Conservation (phyloP, 192 early-diverging fungal genomes). For the Backusella parvicylindrica region DNA sequence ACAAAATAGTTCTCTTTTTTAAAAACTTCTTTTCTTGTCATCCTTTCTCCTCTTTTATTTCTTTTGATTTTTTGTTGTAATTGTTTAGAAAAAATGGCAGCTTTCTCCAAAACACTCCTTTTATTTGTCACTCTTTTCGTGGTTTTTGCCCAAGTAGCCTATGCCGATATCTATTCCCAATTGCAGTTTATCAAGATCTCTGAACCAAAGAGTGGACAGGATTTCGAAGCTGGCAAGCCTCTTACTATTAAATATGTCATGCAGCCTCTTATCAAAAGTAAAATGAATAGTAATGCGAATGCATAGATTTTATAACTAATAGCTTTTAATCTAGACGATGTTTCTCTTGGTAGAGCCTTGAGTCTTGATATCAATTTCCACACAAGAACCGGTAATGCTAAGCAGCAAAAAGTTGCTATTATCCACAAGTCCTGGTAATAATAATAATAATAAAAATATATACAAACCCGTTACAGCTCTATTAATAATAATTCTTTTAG, state of each 20-base stretch:
- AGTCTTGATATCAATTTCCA: constrained; percentile 31
- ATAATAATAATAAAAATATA: too few species aligned
- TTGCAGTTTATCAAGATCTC: constrained; percentile 37
- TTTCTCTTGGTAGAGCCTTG: constrained; percentile 24
- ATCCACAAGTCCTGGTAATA: constrained; percentile 13
- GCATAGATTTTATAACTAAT: background rate
- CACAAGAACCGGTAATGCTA: constrained; percentile 22
- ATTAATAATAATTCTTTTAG: constrained; percentile 2
- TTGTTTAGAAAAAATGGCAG: background rate
- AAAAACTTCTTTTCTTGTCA: background rate
- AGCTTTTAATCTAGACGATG: constrained; percentile 6
- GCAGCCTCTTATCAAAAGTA: constrained; percentile 35
- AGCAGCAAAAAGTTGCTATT: constrained; percentile 17
- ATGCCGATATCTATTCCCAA: constrained; percentile 25
- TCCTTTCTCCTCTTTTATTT: background rate
- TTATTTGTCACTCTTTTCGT: constrained; percentile 4
- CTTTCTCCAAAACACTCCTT: constrained; percentile 1
- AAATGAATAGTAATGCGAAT: background rate
- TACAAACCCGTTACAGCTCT: background rate
- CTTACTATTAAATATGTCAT: constrained; percentile 29
- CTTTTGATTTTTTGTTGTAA: background rate
- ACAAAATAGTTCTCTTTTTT: background rate
- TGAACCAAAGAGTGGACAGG: constrained; percentile 21
- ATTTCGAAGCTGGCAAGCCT: constrained; percentile 22
- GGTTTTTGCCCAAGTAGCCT: constrained; percentile 13